Evolutionary conservation across 2,329 filamentous ascomycete species (phyloP), one percentile per base, ranked within the genome.

Genomic region (Knufia fluminis): DNA sequence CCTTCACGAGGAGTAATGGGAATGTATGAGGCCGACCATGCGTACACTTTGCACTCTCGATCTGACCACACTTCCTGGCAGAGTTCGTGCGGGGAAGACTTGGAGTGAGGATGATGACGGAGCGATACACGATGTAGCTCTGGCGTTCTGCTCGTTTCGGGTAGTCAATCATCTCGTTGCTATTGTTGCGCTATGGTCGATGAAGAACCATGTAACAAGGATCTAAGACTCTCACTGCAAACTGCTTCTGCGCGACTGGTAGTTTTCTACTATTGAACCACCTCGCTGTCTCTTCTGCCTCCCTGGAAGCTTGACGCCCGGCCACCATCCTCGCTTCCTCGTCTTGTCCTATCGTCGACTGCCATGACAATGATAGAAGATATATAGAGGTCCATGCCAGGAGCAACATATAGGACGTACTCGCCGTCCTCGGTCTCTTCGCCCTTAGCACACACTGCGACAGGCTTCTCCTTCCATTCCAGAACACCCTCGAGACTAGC

Each of bases 391-490:
- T 48, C 45, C 45, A 48, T 48, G 4, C 45, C 45, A 7, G 45
- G 45, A 8, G 45, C 45, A 17, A 48, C 35, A 31, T 39, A 48
- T 3, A 48, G 33, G 2, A 31, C 33, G 26, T 48, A 48, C 20
- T 48, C 45, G 3, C 45, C 45, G 17, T 40, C 45, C 12, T 20
- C 33, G n/a, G 45, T 48, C 33, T 48, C 45, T 4, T 40, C 45
- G 2, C 45, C 45, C 9, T 48, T 48, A 8, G 45, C 45, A 22
- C 45, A 48, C 7, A 48, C 45, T 14, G 45, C 45, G 22, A 48
- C 45, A 2, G 45, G 33, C 17, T 39, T 48, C 19, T 39, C n/a
- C 12, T 48, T 39, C 17, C 23, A 19, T 32, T 48, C 45, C 20
- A 48, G 35, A 14, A 48, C 45, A 39, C 45, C 45, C 17, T 48